phyloP scores from a whole-genome alignment of 176 grass and related monocot genomes.

The Leersia perrieri region DNA sequence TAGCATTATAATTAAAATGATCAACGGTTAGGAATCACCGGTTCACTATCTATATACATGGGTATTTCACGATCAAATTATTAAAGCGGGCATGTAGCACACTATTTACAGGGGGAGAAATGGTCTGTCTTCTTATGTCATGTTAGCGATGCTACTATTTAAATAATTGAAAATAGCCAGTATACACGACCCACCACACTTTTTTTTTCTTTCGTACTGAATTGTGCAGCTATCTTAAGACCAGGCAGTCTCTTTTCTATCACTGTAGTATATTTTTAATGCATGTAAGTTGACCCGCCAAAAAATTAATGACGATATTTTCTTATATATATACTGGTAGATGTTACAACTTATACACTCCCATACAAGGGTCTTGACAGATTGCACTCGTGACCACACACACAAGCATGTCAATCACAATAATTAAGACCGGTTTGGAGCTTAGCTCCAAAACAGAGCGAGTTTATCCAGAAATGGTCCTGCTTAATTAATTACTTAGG shows the following conservation, averaged over 20 bases:
- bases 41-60: background rate
- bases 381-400: background rate
- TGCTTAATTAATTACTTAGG: background rate
- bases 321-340: background rate
- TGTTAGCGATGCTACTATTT: background rate
- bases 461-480: constrained; percentile 13
- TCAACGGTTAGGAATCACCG: background rate
- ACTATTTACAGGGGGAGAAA: background rate
- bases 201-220: background rate
- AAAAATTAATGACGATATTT: background rate
- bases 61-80: background rate
- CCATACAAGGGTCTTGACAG: too few species aligned
- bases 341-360: background rate
- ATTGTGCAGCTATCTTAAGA: background rate
- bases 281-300: background rate
- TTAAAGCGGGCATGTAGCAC: background rate
- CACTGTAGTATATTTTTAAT: background rate
- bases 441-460: background rate
- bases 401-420: background rate
- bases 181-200: background rate
- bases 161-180: background rate
- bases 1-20: background rate
- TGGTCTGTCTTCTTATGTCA: background rate
- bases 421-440: background rate
- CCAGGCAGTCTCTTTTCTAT: background rate